Base-by-base conservation (phyloP, 176 grass and related monocot species). In the Avena atlantica region DNA sequence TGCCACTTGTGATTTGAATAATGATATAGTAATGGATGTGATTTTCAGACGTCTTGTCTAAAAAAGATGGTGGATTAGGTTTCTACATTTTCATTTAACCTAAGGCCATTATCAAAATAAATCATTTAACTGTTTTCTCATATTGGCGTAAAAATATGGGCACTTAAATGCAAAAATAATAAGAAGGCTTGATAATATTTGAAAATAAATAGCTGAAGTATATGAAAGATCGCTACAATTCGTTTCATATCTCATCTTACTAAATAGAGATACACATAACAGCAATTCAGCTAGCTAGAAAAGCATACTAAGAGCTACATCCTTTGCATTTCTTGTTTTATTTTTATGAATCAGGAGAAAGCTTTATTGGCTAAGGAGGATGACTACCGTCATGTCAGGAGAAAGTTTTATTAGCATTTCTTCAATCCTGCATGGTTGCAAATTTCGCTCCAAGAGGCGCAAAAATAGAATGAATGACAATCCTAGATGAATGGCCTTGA, bases 11-110 rank as follows among this genome's bases (percentile, higher is more conserved):
- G 8, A 44, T 72, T 70, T 37, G 4, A 69, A 5, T 40, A 69
- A 29, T 25, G 15, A 50, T 0, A 12, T 16, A 42, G 6, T 8
- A 76, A 6, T 86, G 70, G 40, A 0, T 40, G 83, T 81, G 5
- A 62, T 69, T 86, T 86, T 90, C 51, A 82, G 4, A 2, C 71
- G 52, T 71, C 62, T 62, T 90, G 63, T 90, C 84, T 1, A 69
- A 24, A 80, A 9, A 27, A 37, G n/a, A 51, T 61, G 21, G 20
- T 50, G 78, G 50, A 29, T 49, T 59, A 20, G 14, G 70, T 42
- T 61, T 70, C 37, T 60, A 10, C 20, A 88, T 58, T 68, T 8
- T 52, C 25, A 14, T 49, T 16, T 16, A 55, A 15, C 24, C 2
- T 16, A 36, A 13, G 6, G 52, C 23, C 40, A 80, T 48, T 47